phyloP scores from a whole-genome alignment of 2,329 filamentous ascomycete genomes.

The Fusarium gaditjirri region DNA sequence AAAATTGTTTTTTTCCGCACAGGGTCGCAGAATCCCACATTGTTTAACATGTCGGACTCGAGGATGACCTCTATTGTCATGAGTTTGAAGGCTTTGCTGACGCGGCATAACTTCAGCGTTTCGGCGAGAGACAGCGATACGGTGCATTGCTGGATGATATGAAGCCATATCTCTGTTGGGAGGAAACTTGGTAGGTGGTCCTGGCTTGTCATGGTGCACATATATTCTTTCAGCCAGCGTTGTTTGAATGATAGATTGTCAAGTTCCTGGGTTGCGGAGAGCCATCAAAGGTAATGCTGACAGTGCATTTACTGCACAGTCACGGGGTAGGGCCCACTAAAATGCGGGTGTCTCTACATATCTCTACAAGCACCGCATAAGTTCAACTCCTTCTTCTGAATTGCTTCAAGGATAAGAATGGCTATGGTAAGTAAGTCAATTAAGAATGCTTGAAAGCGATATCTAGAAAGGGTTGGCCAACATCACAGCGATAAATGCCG shows the following conservation, averaged over 20 bases:
- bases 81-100: neutral
- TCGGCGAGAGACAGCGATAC: neutral
- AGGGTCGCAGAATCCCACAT: slow-evolving; percentile 2
- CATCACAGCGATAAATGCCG: neutral
- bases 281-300: neutral
- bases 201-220: neutral
- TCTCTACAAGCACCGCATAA: neutral
- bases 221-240: neutral
- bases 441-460: neutral
- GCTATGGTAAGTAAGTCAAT: neutral
- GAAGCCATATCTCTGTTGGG: slow-evolving; percentile 1
- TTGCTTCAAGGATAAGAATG: neutral
- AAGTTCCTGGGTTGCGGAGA: neutral
- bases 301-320: neutral
- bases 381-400: neutral
- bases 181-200: fast-evolving
- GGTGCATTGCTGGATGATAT: neutral
- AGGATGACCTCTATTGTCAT: neutral
- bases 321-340: neutral
- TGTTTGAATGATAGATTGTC: neutral
- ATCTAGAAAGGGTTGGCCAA: too few species aligned
- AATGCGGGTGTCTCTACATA: too few species aligned
- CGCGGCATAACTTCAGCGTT: neutral
- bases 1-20: neutral
- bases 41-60: neutral